Percentiles rank a stretch among this genome's conserved stretches.
Evolutionary conservation across 1,139 yeast species (phyloP).

Genomic region (Nakaseomyces delphensis): DNA sequence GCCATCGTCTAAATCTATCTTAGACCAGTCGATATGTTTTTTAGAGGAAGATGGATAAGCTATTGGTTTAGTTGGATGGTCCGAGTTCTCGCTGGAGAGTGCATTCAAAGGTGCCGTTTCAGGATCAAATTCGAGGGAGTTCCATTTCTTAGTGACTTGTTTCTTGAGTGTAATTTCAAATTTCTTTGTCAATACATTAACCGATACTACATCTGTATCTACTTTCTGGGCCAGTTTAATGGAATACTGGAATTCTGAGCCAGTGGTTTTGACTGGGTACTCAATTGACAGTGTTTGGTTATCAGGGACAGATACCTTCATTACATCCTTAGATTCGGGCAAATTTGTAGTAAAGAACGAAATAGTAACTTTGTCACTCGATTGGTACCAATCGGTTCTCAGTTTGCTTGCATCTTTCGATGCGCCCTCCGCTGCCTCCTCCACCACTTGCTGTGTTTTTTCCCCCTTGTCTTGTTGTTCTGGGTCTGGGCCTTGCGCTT

Average conservation of each 20-base stretch:
- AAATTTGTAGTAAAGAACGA: conserved; percentile 66
- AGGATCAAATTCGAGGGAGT: conserved; percentile 25
- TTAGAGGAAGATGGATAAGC: conserved; percentile 58
- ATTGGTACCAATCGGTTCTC: conserved; percentile 77
- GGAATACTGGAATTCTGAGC: conserved; percentile 33
- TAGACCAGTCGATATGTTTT: conserved; percentile 63
- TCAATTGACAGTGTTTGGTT: conserved; percentile 16
- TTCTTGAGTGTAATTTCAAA: conserved; percentile 49
- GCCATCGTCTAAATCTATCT: conserved; percentile 45
- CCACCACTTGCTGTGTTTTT: not conserved
- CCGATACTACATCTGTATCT: conserved; percentile 38
- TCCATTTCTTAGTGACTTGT: conserved; percentile 34
- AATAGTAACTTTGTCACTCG: conserved; percentile 46
- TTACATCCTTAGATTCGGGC: conserved; percentile 33
- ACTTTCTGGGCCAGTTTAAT: conserved; percentile 48
- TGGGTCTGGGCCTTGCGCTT: not conserved
- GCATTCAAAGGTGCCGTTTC: too few relatives aligned
- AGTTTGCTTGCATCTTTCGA: conserved; percentile 31
- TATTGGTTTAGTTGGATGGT: conserved; percentile 14
- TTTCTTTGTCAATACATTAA: conserved; percentile 60
- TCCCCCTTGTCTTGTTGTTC: not conserved
- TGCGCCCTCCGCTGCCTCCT: too few relatives aligned
- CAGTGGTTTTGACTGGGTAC: conserved; percentile 25
- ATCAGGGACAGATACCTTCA: conserved; percentile 28
- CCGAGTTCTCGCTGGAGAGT: too few relatives aligned